Evolutionary conservation across 148 eudicot species (phyloP).

Genomic region (Euryodendron excelsum): DNA sequence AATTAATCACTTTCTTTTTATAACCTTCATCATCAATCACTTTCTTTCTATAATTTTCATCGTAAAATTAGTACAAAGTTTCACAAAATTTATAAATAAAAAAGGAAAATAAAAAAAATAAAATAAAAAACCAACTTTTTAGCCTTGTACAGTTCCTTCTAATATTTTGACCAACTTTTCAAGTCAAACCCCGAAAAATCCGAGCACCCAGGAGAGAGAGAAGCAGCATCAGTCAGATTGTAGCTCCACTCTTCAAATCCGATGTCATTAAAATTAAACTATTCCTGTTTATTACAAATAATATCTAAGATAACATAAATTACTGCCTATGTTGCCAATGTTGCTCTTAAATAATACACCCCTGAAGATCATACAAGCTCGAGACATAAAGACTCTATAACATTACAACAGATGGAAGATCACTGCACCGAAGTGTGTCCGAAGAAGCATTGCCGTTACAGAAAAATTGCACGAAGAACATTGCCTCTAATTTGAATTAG

Average conservation of each 20-base stretch:
- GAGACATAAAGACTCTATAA: background rate
- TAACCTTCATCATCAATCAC: too few species aligned
- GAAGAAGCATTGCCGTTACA: background rate
- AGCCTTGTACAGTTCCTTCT: too few species aligned
- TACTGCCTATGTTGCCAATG: background rate
- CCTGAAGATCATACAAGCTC: slow-evolving; percentile 1
- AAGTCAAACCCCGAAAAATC: too few species aligned
- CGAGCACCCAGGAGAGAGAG: too few species aligned
- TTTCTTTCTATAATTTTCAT: too few species aligned
- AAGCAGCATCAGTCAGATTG: too few species aligned
- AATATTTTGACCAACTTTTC: too few species aligned
- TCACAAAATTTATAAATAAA: too few species aligned
- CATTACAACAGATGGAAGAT: slow-evolving; percentile 1
- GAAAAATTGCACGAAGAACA: background rate
- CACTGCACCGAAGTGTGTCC: background rate
- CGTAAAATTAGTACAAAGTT: too few species aligned
- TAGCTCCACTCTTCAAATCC: background rate
- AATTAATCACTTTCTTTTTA: too few species aligned
- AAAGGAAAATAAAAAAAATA: too few species aligned
- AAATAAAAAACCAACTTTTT: too few species aligned
- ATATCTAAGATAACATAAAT: background rate
- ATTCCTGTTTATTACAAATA: background rate
- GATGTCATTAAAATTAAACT: background rate
- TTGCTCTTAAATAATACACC: background rate
- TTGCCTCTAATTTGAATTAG: background rate